Conservation (phyloP, 1,139 yeast species). For the Geotrichum cucujoidarum region DNA sequence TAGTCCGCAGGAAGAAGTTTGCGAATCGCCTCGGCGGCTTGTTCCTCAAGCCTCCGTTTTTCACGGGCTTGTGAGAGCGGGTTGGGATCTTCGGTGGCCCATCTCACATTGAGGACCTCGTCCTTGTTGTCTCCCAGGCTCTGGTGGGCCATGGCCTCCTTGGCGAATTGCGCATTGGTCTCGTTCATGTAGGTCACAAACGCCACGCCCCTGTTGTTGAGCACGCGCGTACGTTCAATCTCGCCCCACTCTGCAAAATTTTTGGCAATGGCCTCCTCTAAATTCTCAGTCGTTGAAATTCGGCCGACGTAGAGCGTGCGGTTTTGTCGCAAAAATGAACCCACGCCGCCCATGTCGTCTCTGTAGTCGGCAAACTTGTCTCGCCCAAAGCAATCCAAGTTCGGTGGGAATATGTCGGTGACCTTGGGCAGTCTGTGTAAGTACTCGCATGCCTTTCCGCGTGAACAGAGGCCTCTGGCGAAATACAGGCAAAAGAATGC, state of each 20-base stretch:
- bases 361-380: slow-evolving; percentile 76
- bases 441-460: slow-evolving; percentile 70
- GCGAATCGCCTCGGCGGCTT: slow-evolving; percentile 40
- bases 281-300: slow-evolving; percentile 35
- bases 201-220: slow-evolving; percentile 64
- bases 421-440: slow-evolving; percentile 69
- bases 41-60: slow-evolving; percentile 37
- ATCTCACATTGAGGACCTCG: slow-evolving; percentile 66
- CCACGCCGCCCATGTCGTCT: slow-evolving; percentile 95
- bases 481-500: slow-evolving; percentile 70
- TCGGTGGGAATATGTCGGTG: slow-evolving; percentile 47
- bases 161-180: slow-evolving; percentile 82
- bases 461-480: slow-evolving; percentile 81
- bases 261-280: slow-evolving; percentile 44
- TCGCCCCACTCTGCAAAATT: slow-evolving; percentile 74
- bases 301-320: slow-evolving; percentile 78
- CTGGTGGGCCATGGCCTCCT: slow-evolving; percentile 88
- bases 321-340: slow-evolving; percentile 67
- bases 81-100: slow-evolving; percentile 91
- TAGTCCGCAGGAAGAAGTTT: slow-evolving; percentile 33
- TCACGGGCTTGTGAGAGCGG: slow-evolving; percentile 58
- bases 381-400: slow-evolving; percentile 89
- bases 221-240: slow-evolving; percentile 57
- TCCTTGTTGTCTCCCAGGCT: slow-evolving; percentile 45
- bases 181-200: slow-evolving; percentile 70